phyloP scores from a whole-genome alignment of 2,329 filamentous ascomycete species.

The Macrophomina tecta region DNA sequence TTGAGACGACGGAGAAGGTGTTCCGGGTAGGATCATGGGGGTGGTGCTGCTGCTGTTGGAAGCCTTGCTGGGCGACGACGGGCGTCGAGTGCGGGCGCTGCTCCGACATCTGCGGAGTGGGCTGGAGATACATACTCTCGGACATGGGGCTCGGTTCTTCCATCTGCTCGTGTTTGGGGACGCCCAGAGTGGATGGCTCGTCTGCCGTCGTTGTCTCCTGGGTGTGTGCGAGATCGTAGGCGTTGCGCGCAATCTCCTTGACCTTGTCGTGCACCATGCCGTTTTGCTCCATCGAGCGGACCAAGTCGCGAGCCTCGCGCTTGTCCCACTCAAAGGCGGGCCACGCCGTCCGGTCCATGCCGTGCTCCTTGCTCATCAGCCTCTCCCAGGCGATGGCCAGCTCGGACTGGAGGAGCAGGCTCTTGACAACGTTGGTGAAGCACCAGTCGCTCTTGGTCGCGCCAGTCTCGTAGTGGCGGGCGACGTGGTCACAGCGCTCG shows the following conservation, averaged over 20 bases:
- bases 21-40: not conserved
- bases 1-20: conserved; percentile 3
- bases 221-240: conserved; percentile 58
- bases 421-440: conserved; percentile 72
- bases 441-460: conserved; percentile 66
- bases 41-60: not conserved
- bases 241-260: conserved; percentile 62
- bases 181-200: not conserved
- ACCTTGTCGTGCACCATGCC: conserved; percentile 57
- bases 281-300: conserved; percentile 70
- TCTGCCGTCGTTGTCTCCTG: not conserved
- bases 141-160: not conserved
- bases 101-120: not conserved
- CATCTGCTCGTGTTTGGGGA: not conserved
- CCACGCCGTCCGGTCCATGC: conserved; percentile 58
- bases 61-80: not conserved
- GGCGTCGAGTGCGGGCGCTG: conserved; percentile 14
- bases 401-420: conserved; percentile 68
- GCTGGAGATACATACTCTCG: not conserved
- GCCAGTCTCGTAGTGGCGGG: conserved; percentile 70
- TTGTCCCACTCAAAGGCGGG: conserved; percentile 64
- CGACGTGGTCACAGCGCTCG: conserved; percentile 71
- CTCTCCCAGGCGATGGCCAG: conserved; percentile 68
- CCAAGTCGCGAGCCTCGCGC: conserved; percentile 66
- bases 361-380: conserved; percentile 59